Base-by-base conservation (phyloP, 2,329 filamentous ascomycete genomes). In the Mycocentrospora acerina region DNA sequence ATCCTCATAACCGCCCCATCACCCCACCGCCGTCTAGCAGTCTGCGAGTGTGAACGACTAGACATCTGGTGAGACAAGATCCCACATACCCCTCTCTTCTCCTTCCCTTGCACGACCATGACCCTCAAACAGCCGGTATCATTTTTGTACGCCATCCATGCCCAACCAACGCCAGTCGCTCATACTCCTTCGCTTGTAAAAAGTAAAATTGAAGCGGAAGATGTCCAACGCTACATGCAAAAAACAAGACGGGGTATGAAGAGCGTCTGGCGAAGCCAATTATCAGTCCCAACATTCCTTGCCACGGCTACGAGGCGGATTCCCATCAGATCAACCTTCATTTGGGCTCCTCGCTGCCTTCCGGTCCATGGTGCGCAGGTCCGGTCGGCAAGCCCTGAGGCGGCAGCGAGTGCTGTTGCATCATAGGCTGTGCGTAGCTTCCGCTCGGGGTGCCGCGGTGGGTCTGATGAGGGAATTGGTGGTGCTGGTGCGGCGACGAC, bases 391-490 rank as follows among this genome's bases (percentile, higher is more conserved):
- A 59, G 17, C 49, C 57, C 45, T 68, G 65, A 35, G 62, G 60
- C 14, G 59, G 62, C 39, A 68, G 59, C 13, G 65, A 68, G 38
- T 69, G 66, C 40, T 66, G 61, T 35, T 64, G 65, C 57, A 69
- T 64, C 66, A 69, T 69, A 12, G 67, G 67, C 35, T 69, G 67
- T n/a, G 59, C 55, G 39, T 69, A 71, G 44, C 51, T 68, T 27
- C 58, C 63, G 39, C 65, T 68, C 9, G 68, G 64, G 4, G 67
- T 70, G 31, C 65, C 67, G 25, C 68, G 62, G 33, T 68, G 64
- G 4, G 44, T 49, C 32, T 64, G 62, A 34, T 66, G 66, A 6
- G 67, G 67, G 31, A 62, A 70, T 16, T 63, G 65, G 35, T 66
- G 66, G 29, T 68, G 64, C 31, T 69, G 66, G 37, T 70, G 67